Evolutionary conservation across 768 basidiomycete species (phyloP), one percentile per base, ranked within the genome.

Genomic region (Naganishia onofrii): DNA sequence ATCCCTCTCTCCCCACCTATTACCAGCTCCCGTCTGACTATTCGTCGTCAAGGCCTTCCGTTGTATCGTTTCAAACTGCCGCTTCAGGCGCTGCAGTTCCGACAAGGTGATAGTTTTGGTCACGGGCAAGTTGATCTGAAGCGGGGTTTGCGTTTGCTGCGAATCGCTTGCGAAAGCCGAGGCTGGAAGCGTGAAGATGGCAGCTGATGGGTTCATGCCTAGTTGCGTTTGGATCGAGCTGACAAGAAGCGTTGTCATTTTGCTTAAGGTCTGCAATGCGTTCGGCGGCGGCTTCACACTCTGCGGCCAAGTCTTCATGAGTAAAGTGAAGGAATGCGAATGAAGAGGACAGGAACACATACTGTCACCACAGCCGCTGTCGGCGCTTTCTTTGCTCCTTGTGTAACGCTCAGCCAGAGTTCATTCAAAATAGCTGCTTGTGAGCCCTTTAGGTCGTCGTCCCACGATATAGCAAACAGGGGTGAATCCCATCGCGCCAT

Each of bases 401-500:
- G 88, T 4, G 88, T 91, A 42, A 94, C 82, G 0, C 91, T 88
- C 19, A 87, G 84, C 89, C 90, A 96, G 28, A 99, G 89, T 19
- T 86, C 85, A 9, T 87, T 84, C 48, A 73, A 76, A 17, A 84
- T 84, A 3, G 90, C 89, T 10, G 89, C 79, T 15, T 69, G 57
- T 57, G 60, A 23, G 23, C 60, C 69, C 0, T 71, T 42, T 32
- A 84, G 83, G 19, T 86, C 83, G 70, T 93, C 92, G 32, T 86
- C 85, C 86, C 89, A 92, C 4, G 88, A 82, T 0, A 96, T 82
- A 1, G 91, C 92, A 79, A 96, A 91, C 51, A 98, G 85, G 0
- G 96, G 95, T 0, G 95, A 91, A 80, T 99, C 95, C 95, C 95
- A 99, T 58, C 95, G 87, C n/a, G 91, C 94, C 90, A 94, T 94